These are phyloP conservation scores for Corniculantispora saksenae DNA, from an alignment of 2,329 filamentous ascomycete species.

Conservation along the genomic window DNA sequence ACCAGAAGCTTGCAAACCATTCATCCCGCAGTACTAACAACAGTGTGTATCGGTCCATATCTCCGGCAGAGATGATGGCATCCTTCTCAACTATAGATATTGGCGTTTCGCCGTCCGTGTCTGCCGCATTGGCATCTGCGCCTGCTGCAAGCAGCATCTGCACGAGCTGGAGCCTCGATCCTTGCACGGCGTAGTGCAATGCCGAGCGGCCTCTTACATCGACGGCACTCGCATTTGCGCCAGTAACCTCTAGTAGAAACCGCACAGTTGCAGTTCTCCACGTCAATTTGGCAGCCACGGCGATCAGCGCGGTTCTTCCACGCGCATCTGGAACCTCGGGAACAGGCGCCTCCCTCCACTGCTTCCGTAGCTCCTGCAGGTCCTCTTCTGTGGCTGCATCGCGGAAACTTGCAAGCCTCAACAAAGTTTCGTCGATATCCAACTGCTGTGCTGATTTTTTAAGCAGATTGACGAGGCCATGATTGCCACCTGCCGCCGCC, in stretches of 20 bases:
- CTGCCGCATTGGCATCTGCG: not conserved
- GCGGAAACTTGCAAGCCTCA: not conserved
- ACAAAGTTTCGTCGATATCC: not conserved
- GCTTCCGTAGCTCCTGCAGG: too few relatives aligned
- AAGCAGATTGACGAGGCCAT: not conserved
- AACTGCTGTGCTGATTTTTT: not conserved
- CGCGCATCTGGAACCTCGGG: not conserved
- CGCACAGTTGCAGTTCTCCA: not conserved
- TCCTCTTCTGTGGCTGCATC: too few relatives aligned
- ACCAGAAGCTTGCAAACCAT: not conserved
- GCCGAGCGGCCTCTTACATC: not conserved
- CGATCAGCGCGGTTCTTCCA: not conserved
- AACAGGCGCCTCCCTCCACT: too few relatives aligned
- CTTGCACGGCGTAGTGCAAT: not conserved
- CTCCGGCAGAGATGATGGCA: not conserved
- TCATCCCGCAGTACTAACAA: not conserved
- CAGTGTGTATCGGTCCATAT: not conserved
- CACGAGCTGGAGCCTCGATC: not conserved
- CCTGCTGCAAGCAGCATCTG: not conserved
- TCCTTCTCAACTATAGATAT: not conserved
- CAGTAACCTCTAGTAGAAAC: not conserved
- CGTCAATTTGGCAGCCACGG: not conserved
- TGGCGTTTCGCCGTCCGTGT: not conserved
- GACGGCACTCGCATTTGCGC: not conserved
- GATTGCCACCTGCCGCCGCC: not conserved